Evolutionary conservation across 805 yeast genomes (phyloP), one percentile per base, ranked within the genome.

Genomic region (Candida broadrunensis): DNA sequence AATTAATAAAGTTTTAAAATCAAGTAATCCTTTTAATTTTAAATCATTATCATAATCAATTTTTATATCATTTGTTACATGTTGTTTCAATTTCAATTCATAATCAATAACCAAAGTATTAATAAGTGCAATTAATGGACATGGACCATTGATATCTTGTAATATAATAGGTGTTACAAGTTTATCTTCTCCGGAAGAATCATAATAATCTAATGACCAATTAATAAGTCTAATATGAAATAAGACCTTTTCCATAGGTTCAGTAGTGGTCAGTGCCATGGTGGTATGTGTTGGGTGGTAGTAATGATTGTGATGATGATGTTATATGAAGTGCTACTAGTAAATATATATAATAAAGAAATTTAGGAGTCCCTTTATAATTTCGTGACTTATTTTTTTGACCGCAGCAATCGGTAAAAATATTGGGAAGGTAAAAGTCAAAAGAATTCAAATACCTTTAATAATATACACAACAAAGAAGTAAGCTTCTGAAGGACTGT

Each of bases 61-160:
- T n/a, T 25, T 24, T 5, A 27, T 18, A 14, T 36, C 41, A 16
- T 43, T 42, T 23, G 47, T 37, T 4, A 39, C 36, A 14, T 27
- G 24, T 29, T 46, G 44, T n/a, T 54, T 38, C 17, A 46, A 39
- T 20, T 48, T 48, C 9, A 62, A 41, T 42, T 74, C 80, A 36
- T 58, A 51, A 3, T 79, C 64, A 15, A 89, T 59, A 5, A 88
- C 56, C 13, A 90, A 57, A 0, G 88, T 76, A 56, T 90, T 90
- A 36, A 80, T 73, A 31, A 90, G 63, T 0, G 96, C 90, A 12
- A 90, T 73, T 29, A 90, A 60, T 2, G 96, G 95, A 56, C 96
- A 89, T 0, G 97, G 96, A 0, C 97, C 97, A 54, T 88, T 88
- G 36, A 65, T 70, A 46, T 87, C 86, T 64, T 89, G 97, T 16